Percentiles rank a stretch among this genome's conserved stretches.
These are phyloP conservation scores for Globisporangium spinosum DNA, from an alignment of 352 stramenopile genomes.

Conservation along the genomic window DNA sequence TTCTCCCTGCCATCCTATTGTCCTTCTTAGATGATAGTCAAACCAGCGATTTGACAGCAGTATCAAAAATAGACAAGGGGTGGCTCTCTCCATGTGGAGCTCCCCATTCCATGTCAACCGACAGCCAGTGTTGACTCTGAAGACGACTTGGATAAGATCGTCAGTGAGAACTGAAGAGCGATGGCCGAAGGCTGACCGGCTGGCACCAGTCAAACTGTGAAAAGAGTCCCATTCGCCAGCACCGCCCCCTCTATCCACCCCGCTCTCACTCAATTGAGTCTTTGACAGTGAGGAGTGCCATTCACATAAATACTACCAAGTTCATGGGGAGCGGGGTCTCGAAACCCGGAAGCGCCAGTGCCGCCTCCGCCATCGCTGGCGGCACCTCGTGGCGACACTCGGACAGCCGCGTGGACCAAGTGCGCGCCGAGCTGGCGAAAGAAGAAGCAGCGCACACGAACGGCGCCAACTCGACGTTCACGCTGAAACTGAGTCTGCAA, in stretches of 20 bases:
- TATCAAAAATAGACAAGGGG: not conserved
- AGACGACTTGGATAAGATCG: not conserved
- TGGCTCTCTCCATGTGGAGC: no score
- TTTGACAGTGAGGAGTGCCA: not conserved
- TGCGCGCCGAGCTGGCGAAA: constrained; percentile 9
- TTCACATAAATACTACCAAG: not conserved
- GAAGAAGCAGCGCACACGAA: constrained; percentile 1
- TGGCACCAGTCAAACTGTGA: not conserved
- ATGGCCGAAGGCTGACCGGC: not conserved
- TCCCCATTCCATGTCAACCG: no score
- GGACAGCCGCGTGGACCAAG: constrained; percentile 28
- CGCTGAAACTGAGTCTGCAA: constrained; percentile 17
- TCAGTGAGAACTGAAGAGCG: not conserved
- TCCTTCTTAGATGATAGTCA: not conserved
- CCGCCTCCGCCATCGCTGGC: not conserved
- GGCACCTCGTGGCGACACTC: constrained; percentile 21
- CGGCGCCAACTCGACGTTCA: constrained; percentile 16
- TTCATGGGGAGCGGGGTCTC: constrained; percentile 38
- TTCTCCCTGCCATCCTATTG: not conserved
- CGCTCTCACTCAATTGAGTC: not conserved
- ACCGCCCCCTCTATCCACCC: not conserved
- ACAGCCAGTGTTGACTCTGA: not conserved
- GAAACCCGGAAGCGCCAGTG: constrained; percentile 2
- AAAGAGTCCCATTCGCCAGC: not conserved
- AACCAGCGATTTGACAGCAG: not conserved